Conservation (phyloP, 306 rosid genomes). For the Vicia sativa region DNA sequence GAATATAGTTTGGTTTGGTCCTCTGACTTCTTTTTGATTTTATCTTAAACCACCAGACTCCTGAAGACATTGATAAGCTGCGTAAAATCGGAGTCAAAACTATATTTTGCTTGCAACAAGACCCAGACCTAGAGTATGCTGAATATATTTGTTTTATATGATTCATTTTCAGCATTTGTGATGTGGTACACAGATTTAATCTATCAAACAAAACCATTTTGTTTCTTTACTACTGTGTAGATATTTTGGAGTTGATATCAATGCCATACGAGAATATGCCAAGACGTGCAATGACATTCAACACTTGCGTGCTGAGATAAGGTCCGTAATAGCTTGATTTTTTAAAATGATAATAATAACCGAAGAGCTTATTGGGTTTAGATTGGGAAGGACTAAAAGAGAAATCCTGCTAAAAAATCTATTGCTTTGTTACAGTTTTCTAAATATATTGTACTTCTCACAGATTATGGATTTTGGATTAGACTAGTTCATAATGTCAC, state of each 20-base stretch:
- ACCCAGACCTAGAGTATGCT: constrained; percentile 96
- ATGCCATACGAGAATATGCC: constrained; percentile 78
- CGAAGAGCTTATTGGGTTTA: background rate
- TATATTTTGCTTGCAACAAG: constrained; percentile 86
- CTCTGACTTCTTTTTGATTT: constrained; percentile 32
- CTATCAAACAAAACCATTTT: constrained; percentile 21
- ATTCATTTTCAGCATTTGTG: constrained; percentile 35
- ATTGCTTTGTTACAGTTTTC: constrained; percentile 7
- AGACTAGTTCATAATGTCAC: constrained; percentile 21
- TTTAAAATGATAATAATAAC: background rate
- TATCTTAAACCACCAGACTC: constrained; percentile 58
- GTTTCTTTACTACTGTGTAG: constrained; percentile 58
- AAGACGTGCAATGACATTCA: constrained; percentile 66
- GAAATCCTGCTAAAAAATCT: background rate
- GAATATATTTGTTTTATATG: constrained; percentile 23
- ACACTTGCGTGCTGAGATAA: constrained; percentile 94
- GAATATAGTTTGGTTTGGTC: constrained; percentile 32
- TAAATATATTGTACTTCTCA: background rate
- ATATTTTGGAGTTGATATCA: constrained; percentile 92
- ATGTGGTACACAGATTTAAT: constrained; percentile 30
- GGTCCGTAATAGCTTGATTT: constrained; percentile 53
- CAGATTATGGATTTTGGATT: constrained; percentile 1
- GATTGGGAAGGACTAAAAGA: background rate
- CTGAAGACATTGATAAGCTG: constrained; percentile 86
- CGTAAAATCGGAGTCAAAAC: constrained; percentile 90